Evolutionary conservation across 495 filamentous ascomycete species (phyloP).

Genomic region (Lasiosphaeria hispida): DNA sequence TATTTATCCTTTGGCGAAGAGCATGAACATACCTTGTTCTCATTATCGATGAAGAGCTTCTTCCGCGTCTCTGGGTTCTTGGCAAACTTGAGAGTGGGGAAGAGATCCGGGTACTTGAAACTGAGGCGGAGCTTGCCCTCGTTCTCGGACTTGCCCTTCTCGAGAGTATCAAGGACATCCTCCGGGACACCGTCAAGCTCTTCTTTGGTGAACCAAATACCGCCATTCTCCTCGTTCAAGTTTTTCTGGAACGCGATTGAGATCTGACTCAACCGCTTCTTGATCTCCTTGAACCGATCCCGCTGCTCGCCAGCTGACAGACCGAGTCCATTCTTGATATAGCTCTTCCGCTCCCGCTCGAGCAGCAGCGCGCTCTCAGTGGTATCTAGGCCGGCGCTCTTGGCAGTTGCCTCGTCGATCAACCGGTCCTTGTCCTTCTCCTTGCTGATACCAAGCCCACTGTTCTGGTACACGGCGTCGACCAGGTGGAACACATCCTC

Average conservation of each 20-base stretch:
- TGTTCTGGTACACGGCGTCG: conserved; percentile 49
- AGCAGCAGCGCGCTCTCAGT: conserved; percentile 52
- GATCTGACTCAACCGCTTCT: conserved; percentile 58
- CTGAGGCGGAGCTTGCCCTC: conserved; percentile 57
- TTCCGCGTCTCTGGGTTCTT: conserved; percentile 53
- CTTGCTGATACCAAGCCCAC: conserved; percentile 41
- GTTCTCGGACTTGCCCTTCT: conserved; percentile 69
- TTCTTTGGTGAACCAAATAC: conserved; percentile 57
- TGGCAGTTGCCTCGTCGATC: conserved; percentile 30
- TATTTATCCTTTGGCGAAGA: not conserved
- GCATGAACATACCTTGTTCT: conserved; percentile 49
- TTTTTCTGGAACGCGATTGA: conserved; percentile 58
- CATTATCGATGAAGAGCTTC: conserved; percentile 56
- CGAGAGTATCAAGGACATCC: conserved; percentile 56
- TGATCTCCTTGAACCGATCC: conserved; percentile 63
- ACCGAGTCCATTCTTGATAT: conserved; percentile 56
- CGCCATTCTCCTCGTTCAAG: conserved; percentile 60
- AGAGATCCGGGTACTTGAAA: conserved; percentile 64
- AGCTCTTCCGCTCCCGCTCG: conserved; percentile 58
- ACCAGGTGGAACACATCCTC: conserved; percentile 61
- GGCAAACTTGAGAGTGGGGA: conserved; percentile 58
- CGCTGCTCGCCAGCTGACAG: conserved; percentile 52
- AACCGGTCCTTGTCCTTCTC: conserved; percentile 33
- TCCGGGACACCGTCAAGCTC: conserved; percentile 59
- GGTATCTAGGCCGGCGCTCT: conserved; percentile 33